These are phyloP conservation scores for Phialophora verrucosa DNA, from an alignment of 2,329 filamentous ascomycete genomes.

Conservation along the genomic window DNA sequence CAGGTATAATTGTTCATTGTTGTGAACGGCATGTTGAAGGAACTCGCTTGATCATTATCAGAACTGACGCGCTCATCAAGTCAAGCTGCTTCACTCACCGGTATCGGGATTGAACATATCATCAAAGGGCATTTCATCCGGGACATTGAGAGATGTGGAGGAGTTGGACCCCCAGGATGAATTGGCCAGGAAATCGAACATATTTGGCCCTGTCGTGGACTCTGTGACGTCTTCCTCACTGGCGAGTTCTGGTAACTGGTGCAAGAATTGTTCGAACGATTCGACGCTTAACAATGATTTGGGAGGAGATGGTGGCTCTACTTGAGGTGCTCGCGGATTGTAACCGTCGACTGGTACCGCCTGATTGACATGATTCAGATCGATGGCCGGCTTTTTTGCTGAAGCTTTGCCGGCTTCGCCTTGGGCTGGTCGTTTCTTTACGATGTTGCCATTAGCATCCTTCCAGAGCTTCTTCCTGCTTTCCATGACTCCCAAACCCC, in stretches of 20 bases:
- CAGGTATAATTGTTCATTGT: conserved; percentile 2
- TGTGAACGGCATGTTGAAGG: conserved; percentile 1
- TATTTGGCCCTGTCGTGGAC: not conserved
- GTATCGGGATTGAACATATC: not conserved
- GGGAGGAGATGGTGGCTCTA: not conserved
- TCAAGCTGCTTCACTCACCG: not conserved
- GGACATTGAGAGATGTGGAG: not conserved
- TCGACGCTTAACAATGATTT: not conserved
- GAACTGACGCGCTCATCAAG: not conserved
- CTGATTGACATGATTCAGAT: not conserved
- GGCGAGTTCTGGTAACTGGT: not conserved
- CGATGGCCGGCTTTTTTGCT: not conserved
- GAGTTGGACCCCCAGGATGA: not conserved
- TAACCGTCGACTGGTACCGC: not conserved
- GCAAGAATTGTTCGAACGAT: not conserved
- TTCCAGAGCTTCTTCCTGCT: conserved; percentile 59
- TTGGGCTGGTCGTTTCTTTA: conserved; percentile 40
- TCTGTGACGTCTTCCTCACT: not conserved
- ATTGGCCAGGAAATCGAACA: conserved; percentile 3
- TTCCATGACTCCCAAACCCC: conserved; percentile 54
- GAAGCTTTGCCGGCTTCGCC: not conserved
- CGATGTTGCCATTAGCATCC: conserved; percentile 55
- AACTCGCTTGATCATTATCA: not conserved
- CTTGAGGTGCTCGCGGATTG: not conserved
- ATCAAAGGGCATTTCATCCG: not conserved